Evolutionary conservation across 495 filamentous ascomycete species (phyloP).

Genomic region (Cryomyces minteri): DNA sequence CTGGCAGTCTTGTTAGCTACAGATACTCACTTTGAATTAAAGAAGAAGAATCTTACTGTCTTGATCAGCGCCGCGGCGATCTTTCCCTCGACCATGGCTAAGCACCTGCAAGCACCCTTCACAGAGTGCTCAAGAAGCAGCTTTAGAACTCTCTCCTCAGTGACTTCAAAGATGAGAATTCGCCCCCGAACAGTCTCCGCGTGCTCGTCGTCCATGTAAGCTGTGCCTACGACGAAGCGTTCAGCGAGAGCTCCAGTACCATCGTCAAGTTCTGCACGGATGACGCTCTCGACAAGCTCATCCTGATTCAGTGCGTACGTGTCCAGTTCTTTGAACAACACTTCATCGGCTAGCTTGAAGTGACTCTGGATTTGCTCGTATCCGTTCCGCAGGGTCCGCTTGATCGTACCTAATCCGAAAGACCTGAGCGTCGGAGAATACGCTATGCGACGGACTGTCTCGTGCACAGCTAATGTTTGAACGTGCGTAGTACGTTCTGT

Average conservation of each 20-base stretch:
- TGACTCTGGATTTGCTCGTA: constrained; percentile 38
- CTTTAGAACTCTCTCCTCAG: constrained; percentile 50
- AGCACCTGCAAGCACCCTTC: constrained; percentile 58
- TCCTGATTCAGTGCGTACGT: constrained; percentile 28
- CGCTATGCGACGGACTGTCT: constrained; percentile 73
- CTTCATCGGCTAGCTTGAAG: constrained; percentile 35
- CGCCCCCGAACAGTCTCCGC: constrained; percentile 43
- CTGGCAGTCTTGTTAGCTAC: constrained; percentile 4
- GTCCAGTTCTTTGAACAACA: constrained; percentile 21
- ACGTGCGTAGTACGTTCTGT: constrained; percentile 75
- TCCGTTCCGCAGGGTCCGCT: constrained; percentile 35
- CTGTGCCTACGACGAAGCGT: constrained; percentile 77
- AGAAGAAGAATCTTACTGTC: constrained; percentile 35
- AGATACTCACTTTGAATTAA: background rate
- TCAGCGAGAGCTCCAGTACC: constrained; percentile 43
- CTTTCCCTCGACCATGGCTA: constrained; percentile 55
- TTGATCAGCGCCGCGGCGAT: constrained; percentile 77
- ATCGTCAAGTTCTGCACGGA: constrained; percentile 55
- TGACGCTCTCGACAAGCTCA: constrained; percentile 73
- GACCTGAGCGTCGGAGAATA: constrained; percentile 65
- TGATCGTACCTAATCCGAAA: constrained; percentile 76
- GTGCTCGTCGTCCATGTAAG: constrained; percentile 44
- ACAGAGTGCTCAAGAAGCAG: constrained; percentile 42
- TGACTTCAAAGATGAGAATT: constrained; percentile 71
- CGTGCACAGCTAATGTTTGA: constrained; percentile 52